Base-by-base conservation (phyloP, 176 grass and related monocot species). In the Elaeis guineensis region DNA sequence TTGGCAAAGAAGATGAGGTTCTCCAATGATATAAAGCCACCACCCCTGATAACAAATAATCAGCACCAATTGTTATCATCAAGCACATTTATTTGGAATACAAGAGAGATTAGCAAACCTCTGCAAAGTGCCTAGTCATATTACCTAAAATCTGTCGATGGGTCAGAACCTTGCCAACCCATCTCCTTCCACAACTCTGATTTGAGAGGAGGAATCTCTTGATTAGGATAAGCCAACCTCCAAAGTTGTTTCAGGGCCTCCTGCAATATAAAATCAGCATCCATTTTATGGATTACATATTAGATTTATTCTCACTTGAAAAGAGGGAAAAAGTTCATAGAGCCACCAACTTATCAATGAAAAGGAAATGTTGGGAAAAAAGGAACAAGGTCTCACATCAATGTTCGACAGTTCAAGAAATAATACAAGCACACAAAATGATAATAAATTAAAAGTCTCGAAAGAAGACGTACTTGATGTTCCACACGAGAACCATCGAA, bases 131-230 rank as follows among this genome's bases (percentile, higher is more conserved):
- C 35, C 6, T 44, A 11, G 35, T 44, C 11, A 44, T 44, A 44
- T 44, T 58, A 97, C 92, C 92, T 91, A 72, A 97, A 97, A 85
- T 97, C 92, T 57, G 92, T 90, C 72, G 87, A 85, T 54, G 92
- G 92, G 49, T 97, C 92, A 51, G 52, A 85, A 52, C 92, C 92
- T 85, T 97, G 92, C 92, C 92, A 97, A 68, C 92, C 92, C 92
- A 97, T 97, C 52, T 91, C 81, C 76, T 91, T 97, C 92, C 92
- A 97, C 52, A 79, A 70, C 76, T 97, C 84, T n/a, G 92, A 97
- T 88, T 91, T 91, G 23, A 90, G 72, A 25, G 87, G 75, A 64
- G 92, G 92, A 67, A 87, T 78, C 55, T 76, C 69, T 3, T 69
- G 78, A 70, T 67, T 65, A 26, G 87, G 87, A 58, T 87, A 91